Conservation (phyloP, 2,329 filamentous ascomycete genomes). For the Colletotrichum scovillei region DNA sequence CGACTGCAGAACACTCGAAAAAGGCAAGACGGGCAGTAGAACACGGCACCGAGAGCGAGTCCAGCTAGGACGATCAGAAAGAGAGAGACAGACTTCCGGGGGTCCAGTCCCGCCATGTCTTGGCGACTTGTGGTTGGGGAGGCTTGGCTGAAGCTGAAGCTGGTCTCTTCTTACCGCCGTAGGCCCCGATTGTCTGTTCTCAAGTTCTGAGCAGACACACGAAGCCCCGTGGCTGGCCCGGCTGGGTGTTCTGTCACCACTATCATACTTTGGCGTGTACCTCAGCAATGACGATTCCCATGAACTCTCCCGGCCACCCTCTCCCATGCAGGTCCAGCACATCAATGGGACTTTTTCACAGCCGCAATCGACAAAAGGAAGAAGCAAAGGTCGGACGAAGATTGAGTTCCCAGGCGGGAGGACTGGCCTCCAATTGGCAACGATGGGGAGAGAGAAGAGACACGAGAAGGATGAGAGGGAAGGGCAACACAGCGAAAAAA, state of each 20-base stretch:
- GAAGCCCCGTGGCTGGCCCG: background rate
- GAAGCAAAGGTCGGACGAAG: conserved; percentile 13
- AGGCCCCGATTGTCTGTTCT: conserved; percentile 12
- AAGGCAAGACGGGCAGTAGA: background rate
- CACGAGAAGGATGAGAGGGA: background rate
- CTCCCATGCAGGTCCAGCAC: conserved; percentile 26
- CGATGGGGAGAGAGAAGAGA: background rate
- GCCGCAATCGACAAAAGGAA: background rate
- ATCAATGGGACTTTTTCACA: conserved; percentile 14
- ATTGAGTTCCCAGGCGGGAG: conserved; percentile 1
- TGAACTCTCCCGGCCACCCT: conserved; percentile 16
- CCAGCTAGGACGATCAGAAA: background rate
- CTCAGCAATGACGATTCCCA: conserved; percentile 12
- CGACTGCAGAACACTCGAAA: background rate
- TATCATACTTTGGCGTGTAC: background rate
- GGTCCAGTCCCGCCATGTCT: conserved; percentile 24
- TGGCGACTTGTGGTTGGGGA: background rate
- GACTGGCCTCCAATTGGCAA: background rate
- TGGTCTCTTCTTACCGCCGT: background rate
- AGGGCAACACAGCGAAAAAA: background rate
- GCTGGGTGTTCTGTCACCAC: background rate
- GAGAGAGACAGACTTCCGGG: conserved; percentile 14
- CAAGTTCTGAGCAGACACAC: background rate
- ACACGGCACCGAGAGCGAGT: background rate
- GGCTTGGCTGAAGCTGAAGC: conserved; percentile 31